phyloP scores from a whole-genome alignment of 2,329 filamentous ascomycete genomes.

The Fusarium buxicola region DNA sequence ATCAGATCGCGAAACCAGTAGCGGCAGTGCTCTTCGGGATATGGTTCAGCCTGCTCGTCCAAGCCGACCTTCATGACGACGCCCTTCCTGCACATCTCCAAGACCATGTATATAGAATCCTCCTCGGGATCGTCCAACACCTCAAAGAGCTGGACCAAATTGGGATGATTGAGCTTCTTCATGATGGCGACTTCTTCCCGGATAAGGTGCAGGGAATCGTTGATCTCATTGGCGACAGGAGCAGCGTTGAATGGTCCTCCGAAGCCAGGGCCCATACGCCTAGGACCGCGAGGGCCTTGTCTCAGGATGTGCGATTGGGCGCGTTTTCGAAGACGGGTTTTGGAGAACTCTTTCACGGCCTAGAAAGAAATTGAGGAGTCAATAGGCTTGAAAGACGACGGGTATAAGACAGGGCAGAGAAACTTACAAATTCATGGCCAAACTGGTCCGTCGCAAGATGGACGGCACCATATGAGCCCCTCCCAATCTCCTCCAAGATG shows the following conservation, averaged over 20 bases:
- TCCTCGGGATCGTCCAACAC: conserved; percentile 95
- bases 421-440: conserved; percentile 88
- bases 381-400: neutral
- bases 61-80: conserved; percentile 96
- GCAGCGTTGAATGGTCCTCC: conserved; percentile 42
- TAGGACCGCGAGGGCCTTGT: conserved; percentile 55
- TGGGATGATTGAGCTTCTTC: conserved; percentile 97
- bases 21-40: conserved; percentile 83
- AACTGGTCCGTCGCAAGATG: conserved; percentile 91
- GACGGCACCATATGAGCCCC: conserved; percentile 94
- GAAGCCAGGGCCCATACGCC: conserved; percentile 46
- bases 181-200: conserved; percentile 98
- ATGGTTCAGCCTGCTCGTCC: conserved; percentile 84
- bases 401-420: neutral
- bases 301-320: conserved; percentile 88
- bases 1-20: conserved; percentile 96
- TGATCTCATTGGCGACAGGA: conserved; percentile 66
- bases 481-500: conserved; percentile 95
- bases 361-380: conserved; percentile 53
- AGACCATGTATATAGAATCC: conserved; percentile 97
- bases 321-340: conserved; percentile 87
- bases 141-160: conserved; percentile 92
- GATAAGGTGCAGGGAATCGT: conserved; percentile 83
- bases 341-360: conserved; percentile 99
- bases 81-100: conserved; percentile 99